phyloP scores from a whole-genome alignment of 805 yeast genomes.

The Saturnispora galanensis region DNA sequence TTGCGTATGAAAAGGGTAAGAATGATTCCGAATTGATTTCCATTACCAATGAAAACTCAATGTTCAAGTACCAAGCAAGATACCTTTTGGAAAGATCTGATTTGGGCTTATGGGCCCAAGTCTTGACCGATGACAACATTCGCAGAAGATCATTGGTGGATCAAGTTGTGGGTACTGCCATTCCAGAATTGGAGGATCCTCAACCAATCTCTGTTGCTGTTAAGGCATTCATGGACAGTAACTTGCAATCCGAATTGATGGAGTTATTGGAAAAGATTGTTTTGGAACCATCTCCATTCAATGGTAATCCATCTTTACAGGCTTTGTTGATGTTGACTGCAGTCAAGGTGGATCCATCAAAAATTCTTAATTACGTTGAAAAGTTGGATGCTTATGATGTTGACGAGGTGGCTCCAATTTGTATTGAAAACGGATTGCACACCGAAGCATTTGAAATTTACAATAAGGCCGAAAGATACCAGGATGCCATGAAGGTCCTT shows the following conservation, averaged over 20 bases:
- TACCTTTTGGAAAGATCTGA: constrained; percentile 87
- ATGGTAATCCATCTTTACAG: constrained; percentile 89
- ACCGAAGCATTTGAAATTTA: constrained; percentile 95
- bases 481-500: constrained; percentile 79
- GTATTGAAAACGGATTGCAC: constrained; percentile 76
- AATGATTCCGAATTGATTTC: constrained; percentile 83
- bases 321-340: constrained; percentile 90
- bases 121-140: constrained; percentile 61
- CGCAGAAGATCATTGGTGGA: constrained; percentile 90
- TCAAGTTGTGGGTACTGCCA: constrained; percentile 91
- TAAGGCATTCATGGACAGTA: constrained; percentile 92
- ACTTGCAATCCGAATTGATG: constrained; percentile 83
- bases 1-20: constrained; percentile 91
- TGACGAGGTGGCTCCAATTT: constrained; percentile 84
- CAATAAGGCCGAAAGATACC: constrained; percentile 67
- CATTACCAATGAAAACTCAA: constrained; percentile 92
- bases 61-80: constrained; percentile 99
- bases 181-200: constrained; percentile 87
- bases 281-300: constrained; percentile 94
- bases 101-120: constrained; percentile 69
- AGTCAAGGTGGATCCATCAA: constrained; percentile 84
- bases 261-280: constrained; percentile 94
- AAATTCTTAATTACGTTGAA: constrained; percentile 76
- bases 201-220: constrained; percentile 91
- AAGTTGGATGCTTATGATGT: constrained; percentile 87